Evolutionary conservation across 73 alveolate genomes (phyloP), one percentile per base, ranked within the genome.

Genomic region (Symbiodinium pilosum): DNA sequence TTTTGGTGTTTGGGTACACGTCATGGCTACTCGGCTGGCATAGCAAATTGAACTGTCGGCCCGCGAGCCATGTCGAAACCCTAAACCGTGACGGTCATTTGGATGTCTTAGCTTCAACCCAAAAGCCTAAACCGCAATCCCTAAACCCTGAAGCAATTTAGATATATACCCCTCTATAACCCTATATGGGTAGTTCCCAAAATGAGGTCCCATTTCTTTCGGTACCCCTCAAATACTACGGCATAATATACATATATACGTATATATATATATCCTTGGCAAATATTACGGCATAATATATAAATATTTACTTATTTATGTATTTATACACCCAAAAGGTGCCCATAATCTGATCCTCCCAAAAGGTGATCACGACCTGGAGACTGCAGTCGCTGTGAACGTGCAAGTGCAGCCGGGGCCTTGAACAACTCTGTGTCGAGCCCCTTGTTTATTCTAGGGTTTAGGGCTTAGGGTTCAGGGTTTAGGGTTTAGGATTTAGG

Each of bases 371-470:
- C 97, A 91, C 9, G 97, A 91, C 87, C 39, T 91, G 87, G 97
- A 91, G 30, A 69, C 88, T 0, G 97, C 97, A 43, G 84, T 91
- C n/a, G 88, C 97, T 7, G 97, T 91, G 88, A 91, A 91, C 88
- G 64, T 91, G 40, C 88, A 91, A 43, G 97, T 91, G 68, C 97
- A 91, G 97, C 38, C 54, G 11, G 40, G 77, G 41, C 36, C 77
- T 64, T 36, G 40, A 0, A 21, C 16, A 28, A 11, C 7, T 1
- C 41, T 7, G 38, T 24, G 77, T 64, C 11, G 14, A 47, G 14
- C 6, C 59, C 59, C 59, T 47, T 6, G 14, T 6, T 47, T 14
- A 14, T n/a, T n/a, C 32, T 21, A 26, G 77, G 32, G 32, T 64
- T 64, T 11, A 2, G 77, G 77, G 77, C 2, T 64, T 64, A 24